A percentile compares a stretch with the other conserved stretches of the same genome.
Evolutionary conservation across 2,329 filamentous ascomycete species (phyloP).

Genomic region (Exophiala viscosa): DNA sequence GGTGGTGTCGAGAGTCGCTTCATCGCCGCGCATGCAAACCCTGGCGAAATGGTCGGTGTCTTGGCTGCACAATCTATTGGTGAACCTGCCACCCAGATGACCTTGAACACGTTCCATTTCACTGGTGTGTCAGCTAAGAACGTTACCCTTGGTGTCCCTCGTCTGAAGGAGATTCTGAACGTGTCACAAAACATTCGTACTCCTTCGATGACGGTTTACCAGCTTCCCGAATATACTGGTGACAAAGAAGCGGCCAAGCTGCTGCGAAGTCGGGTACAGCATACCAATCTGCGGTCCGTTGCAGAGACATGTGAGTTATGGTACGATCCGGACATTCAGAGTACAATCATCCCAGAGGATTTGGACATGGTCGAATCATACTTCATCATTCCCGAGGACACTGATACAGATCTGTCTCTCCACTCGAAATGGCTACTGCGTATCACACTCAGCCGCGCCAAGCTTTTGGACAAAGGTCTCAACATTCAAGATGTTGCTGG

Average conservation of each 20-base stretch:
- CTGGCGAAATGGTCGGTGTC: constrained; percentile 98
- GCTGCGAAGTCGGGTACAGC: constrained; percentile 85
- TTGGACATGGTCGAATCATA: constrained; percentile 94
- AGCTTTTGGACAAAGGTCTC: constrained; percentile 90
- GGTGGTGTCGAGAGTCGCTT: constrained; percentile 89
- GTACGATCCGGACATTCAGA: constrained; percentile 87
- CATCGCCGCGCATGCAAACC: constrained; percentile 77
- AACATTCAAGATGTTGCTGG: constrained; percentile 85
- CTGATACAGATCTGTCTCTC: constrained; percentile 56
- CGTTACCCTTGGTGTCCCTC: constrained; percentile 96
- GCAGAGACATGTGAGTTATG: constrained; percentile 93
- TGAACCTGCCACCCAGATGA: constrained; percentile 99
- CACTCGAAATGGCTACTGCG: constrained; percentile 96
- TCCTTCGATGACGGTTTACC: constrained; percentile 90
- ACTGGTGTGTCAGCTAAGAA: constrained; percentile 99
- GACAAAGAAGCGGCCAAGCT: constrained; percentile 78
- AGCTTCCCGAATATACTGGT: constrained; percentile 58
- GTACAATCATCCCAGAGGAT: constrained; percentile 83
- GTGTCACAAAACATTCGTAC: constrained; percentile 98
- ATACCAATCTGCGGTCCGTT: constrained; percentile 88
- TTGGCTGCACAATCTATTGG: constrained; percentile 97
- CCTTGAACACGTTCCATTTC: constrained; percentile 99
- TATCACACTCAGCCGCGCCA: constrained; percentile 87
- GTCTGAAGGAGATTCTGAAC: constrained; percentile 99
- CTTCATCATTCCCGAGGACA: constrained; percentile 87